Percentiles rank a stretch among this genome's conserved stretches.
These are phyloP conservation scores for Coleophoma cylindrospora DNA, from an alignment of 2,329 filamentous ascomycete species.

Conservation along the genomic window DNA sequence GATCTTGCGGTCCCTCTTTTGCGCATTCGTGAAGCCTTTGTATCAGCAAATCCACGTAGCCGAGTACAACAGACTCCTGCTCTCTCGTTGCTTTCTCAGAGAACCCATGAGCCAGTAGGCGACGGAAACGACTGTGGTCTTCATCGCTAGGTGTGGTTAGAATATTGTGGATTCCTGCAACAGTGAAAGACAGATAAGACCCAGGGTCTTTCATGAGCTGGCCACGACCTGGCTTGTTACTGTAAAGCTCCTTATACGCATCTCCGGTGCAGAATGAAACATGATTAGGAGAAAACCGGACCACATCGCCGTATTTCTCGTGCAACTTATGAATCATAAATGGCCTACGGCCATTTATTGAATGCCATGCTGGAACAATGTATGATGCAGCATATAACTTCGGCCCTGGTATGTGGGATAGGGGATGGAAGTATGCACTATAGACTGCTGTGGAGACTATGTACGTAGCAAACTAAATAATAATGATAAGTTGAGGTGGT, in stretches of 20 bases:
- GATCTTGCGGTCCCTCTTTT: slow-evolving; percentile 19
- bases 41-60: slow-evolving; percentile 22
- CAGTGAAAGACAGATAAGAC: not conserved
- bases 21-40: slow-evolving; percentile 11
- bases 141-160: not conserved
- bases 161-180: not conserved
- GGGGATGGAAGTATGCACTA: slow-evolving; percentile 6
- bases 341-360: too few species aligned
- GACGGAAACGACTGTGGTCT: not conserved
- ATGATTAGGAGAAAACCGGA: not conserved
- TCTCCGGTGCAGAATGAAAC: not conserved
- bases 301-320: not conserved
- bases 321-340: too few species aligned
- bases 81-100: not conserved
- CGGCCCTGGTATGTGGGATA: slow-evolving; percentile 2
- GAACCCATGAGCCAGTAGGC: not conserved
- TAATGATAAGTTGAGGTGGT: too few species aligned
- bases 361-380: too few species aligned
- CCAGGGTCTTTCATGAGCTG: not conserved
- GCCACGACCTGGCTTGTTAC: too few species aligned
- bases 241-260: not conserved
- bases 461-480: too few species aligned
- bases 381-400: not conserved
- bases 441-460: slow-evolving; percentile 2
- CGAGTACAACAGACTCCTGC: slow-evolving; percentile 23